Percentiles rank a stretch among this genome's conserved stretches.
Conservation (phyloP, 257 asterid species). For the Sherardia arvensis region DNA sequence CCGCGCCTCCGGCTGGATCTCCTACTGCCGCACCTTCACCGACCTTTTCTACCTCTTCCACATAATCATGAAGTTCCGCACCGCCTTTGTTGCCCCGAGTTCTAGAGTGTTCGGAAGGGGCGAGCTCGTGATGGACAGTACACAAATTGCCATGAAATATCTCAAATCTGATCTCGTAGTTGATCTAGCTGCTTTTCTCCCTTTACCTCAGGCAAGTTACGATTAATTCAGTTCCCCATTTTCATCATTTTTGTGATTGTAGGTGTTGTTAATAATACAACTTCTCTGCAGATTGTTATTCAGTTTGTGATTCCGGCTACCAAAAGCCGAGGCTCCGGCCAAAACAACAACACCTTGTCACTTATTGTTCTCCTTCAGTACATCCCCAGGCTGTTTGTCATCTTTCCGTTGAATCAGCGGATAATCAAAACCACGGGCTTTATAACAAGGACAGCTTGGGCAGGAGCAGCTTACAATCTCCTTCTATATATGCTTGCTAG, state of each 20-base stretch:
- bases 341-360: conserved; percentile 68
- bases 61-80: conserved; percentile 70
- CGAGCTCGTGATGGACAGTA: conserved; percentile 80
- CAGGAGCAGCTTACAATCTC: conserved; percentile 90
- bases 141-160: conserved; percentile 49
- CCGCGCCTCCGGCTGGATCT: conserved; percentile 36
- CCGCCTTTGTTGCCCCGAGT: conserved; percentile 80
- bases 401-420: conserved; percentile 60
- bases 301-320: conserved; percentile 75
- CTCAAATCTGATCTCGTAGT: conserved; percentile 61
- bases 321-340: conserved; percentile 49
- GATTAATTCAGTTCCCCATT: background rate
- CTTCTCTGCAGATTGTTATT: conserved; percentile 58
- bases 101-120: conserved; percentile 93
- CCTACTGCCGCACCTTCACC: conserved; percentile 45
- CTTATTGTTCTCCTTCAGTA: conserved; percentile 87
- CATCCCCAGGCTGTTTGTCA: conserved; percentile 68
- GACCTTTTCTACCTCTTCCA: conserved; percentile 71
- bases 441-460: conserved; percentile 96
- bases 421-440: conserved; percentile 83
- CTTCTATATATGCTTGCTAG: conserved; percentile 87
- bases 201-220: conserved; percentile 62
- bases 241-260: background rate
- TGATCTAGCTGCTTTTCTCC: conserved; percentile 74
- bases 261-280: background rate